Percentiles rank a stretch among this genome's conserved stretches.
Evolutionary conservation across 805 yeast species (phyloP).

Genomic region (Schizosaccharomyces octosporus): DNA sequence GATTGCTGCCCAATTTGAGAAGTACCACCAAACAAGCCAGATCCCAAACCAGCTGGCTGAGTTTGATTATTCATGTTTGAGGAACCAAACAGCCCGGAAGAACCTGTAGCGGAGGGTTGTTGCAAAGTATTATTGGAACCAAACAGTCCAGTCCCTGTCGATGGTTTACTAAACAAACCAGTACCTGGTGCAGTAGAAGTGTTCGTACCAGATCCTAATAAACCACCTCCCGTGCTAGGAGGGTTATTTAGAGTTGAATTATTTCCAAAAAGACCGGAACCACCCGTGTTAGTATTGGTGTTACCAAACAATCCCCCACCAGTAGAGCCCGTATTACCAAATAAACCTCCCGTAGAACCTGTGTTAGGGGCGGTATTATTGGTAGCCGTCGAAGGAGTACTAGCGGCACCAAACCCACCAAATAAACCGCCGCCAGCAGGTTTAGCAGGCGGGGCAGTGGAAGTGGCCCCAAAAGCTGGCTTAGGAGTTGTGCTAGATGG

Average conservation of each 20-base stretch:
- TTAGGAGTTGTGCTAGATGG: constrained; percentile 1
- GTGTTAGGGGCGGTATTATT: constrained; percentile 8
- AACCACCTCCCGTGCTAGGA: constrained; percentile 11
- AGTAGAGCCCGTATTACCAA: constrained; percentile 12
- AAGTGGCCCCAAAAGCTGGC: constrained; percentile 18
- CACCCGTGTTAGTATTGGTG: constrained; percentile 1
- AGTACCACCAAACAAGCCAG: constrained; percentile 7
- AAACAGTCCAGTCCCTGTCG: constrained; percentile 9
- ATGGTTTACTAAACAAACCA: constrained; percentile 10
- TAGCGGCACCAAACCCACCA: constrained; percentile 9
- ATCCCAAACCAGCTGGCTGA: constrained; percentile 5
- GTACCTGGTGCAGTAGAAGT: constrained; percentile 11
- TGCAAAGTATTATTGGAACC: constrained; percentile 7
- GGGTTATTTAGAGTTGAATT: constrained; percentile 4
- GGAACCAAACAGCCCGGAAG: constrained; percentile 19
- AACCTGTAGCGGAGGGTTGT: constrained; percentile 4
- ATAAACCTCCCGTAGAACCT: constrained; percentile 11
- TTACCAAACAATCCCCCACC: constrained; percentile 10
- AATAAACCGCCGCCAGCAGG: constrained; percentile 13
- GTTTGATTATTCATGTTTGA: constrained; percentile 9
- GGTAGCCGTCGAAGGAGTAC: constrained; percentile 4
- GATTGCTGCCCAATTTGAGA: constrained; percentile 5
- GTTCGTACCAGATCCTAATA: constrained; percentile 14
- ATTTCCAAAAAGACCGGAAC: constrained; percentile 9
- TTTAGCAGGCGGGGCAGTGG: constrained; percentile 10